Percentiles rank a stretch among this genome's conserved stretches.
These are phyloP conservation scores for Starmerella cellae DNA, from an alignment of 805 yeast genomes.

Conservation along the genomic window DNA sequence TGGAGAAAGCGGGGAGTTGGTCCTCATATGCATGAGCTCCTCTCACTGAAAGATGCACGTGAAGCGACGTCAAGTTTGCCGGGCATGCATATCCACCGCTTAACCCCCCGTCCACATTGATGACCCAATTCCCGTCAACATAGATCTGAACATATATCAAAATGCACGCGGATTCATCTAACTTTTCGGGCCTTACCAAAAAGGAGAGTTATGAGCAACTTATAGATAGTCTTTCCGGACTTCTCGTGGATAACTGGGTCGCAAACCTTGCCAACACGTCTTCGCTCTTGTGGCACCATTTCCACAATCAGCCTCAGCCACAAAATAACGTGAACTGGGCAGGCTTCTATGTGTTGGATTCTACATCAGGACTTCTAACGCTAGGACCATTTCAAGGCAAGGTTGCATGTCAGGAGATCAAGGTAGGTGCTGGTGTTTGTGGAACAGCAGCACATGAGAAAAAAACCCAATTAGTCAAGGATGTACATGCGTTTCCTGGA, in stretches of 20 bases:
- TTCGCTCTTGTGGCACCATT: conserved; percentile 79
- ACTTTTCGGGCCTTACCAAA: conserved; percentile 32
- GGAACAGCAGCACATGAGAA: conserved; percentile 59
- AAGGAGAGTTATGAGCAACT: conserved; percentile 47
- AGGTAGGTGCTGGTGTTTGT: conserved; percentile 78
- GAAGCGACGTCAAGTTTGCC: no score
- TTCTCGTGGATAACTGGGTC: conserved; percentile 68
- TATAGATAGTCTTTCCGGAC: conserved; percentile 49
- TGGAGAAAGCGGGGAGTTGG: no score
- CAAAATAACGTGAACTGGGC: conserved; percentile 65
- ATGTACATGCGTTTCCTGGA: conserved; percentile 72
- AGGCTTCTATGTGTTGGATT: conserved; percentile 63
- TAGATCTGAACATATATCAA: no score
- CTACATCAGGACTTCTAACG: conserved; percentile 37
- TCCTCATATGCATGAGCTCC: no score
- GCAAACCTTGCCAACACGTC: conserved; percentile 78
- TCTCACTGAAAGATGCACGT: no score
- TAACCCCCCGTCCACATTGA: no score
- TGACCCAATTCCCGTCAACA: no score
- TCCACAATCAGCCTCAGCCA: conserved; percentile 40
- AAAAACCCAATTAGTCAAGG: conserved; percentile 58
- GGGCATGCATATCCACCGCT: no score
- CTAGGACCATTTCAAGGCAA: conserved; percentile 94
- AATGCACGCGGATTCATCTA: conserved; percentile 61
- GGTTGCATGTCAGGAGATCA: conserved; percentile 82